phyloP scores from a whole-genome alignment of 345 rosid species.

The Kernera saxatilis region DNA sequence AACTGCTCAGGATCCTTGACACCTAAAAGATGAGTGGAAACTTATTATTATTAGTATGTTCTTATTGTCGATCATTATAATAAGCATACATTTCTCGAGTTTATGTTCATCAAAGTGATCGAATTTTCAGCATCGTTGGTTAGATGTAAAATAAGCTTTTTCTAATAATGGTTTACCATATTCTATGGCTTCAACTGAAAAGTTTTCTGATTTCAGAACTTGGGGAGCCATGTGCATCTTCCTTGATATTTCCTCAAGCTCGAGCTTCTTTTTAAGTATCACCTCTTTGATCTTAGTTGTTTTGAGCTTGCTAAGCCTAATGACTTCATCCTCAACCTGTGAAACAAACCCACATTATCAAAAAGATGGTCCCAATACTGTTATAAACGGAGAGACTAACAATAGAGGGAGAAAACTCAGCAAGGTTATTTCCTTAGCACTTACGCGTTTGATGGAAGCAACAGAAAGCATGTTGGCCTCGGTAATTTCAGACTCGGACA shows the following conservation, averaged over 20 bases:
- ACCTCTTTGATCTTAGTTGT: constrained; percentile 61
- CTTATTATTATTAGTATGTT: background rate
- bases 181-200: constrained; percentile 44
- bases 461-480: constrained; percentile 54
- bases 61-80: background rate
- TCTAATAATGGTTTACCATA: constrained; percentile 36
- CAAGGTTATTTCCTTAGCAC: constrained; percentile 9
- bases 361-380: background rate
- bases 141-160: background rate
- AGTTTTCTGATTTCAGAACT: constrained; percentile 29
- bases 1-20: constrained; percentile 41
- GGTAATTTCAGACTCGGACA: constrained; percentile 49
- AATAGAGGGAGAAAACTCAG: background rate
- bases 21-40: constrained; percentile 31
- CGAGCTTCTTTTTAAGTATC: constrained; percentile 57
- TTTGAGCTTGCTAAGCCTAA: constrained; percentile 53
- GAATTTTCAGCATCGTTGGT: background rate
- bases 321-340: constrained; percentile 68
- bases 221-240: constrained; percentile 55
- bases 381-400: background rate
- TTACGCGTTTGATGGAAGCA: constrained; percentile 47
- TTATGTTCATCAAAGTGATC: background rate
- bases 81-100: background rate
- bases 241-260: constrained; percentile 64
- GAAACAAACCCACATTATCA: background rate